Percentiles rank a stretch among this genome's conserved stretches.
These are phyloP conservation scores for Stephania japonica DNA, from an alignment of 164 flowering plant genomes.

Conservation along the genomic window DNA sequence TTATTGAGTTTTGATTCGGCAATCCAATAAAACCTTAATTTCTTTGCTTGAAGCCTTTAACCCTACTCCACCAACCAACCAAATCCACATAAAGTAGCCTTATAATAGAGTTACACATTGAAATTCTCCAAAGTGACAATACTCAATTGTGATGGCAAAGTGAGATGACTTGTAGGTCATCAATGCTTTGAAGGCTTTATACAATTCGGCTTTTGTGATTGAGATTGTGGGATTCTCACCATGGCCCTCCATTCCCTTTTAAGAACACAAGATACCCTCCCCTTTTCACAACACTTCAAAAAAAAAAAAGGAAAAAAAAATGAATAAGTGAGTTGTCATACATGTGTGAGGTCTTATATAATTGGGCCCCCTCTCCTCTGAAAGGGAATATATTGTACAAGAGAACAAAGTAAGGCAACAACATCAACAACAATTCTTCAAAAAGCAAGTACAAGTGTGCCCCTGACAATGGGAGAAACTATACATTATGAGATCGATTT, in stretches of 20 bases:
- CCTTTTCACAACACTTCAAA: neutral
- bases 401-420: conserved; percentile 1
- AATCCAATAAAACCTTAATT: neutral
- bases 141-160: neutral
- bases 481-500: neutral
- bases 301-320: neutral
- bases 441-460: neutral
- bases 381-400: conserved; percentile 1
- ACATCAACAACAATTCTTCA: neutral
- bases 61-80: neutral
- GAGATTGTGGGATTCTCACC: conserved; percentile 3
- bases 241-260: neutral
- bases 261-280: neutral
- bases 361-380: neutral
- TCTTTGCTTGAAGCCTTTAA: neutral
- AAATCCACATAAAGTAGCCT: neutral
- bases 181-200: neutral
- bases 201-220: neutral
- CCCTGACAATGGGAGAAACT: neutral
- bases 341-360: neutral
- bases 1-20: neutral
- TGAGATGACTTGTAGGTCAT: conserved; percentile 1
- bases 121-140: neutral
- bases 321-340: neutral
- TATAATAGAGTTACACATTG: neutral